Evolutionary conservation across 768 basidiomycete species (phyloP), one percentile per base, ranked within the genome.

Genomic region (Dioszegia aurantiaca): DNA sequence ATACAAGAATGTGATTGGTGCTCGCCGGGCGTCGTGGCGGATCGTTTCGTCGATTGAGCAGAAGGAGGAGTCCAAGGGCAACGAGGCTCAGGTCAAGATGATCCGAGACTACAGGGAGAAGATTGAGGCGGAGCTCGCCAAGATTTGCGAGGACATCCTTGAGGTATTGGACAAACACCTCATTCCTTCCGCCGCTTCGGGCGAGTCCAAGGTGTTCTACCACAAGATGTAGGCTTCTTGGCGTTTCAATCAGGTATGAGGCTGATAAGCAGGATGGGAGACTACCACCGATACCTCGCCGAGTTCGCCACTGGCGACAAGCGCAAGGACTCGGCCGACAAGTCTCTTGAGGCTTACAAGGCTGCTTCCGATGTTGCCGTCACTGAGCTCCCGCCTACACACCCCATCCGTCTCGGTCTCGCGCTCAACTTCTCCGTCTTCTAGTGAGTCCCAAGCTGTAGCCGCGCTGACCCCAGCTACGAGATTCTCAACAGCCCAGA

Each of bases 351-450:
- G 79, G 73, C 77, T 43, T 77, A 97, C 87, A 95, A 97, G 85
- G 88, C 89, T 54, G 93, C 93, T 54, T 95, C 93, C 48, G 90
- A 94, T 64, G 91, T 97, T 77, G 93, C 93, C 68, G 88, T 93
- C 71, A 91, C 87, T 49, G 90, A 95, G 80, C 87, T 98, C 42
- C 90, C 78, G 19, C 77, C 77, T 37, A 95, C 92, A 76, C 93
- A 95, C 81, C 93, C 92, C 63, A 97, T 97, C 80, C 92, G 93
- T 74, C 89, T 98, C 63, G 94, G 94, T 79, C 88, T 98, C 55
- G 93, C 93, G 44, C 84, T 98, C 75, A 98, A 98, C 85, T 97
- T 97, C 85, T 95, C 91, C 54, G 93, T 98, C 48, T 97, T 98
- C 84, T 97, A 97, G 73, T 75, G 58, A 67, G 70, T 68, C n/a